Evolutionary conservation across 257 asterid species (phyloP), one percentile per base, ranked within the genome.

Genomic region (Penstemon eatonii): DNA sequence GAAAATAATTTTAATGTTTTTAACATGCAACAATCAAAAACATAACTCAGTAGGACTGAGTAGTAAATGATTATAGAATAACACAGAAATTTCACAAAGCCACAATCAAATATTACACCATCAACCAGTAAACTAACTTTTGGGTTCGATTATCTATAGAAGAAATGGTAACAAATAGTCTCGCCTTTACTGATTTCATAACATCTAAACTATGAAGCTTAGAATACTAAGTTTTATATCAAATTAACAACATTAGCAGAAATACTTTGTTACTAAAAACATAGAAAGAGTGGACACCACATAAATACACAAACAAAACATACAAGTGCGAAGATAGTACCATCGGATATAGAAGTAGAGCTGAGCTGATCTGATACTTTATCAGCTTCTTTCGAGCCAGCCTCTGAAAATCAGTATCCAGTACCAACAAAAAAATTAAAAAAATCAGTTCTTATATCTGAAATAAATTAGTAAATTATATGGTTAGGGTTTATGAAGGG

Each of bases 361-460:
- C 84, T 97, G 67, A 93, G 92, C 77, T 88, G 86, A 73, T 82
- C 92, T 13, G 95, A 68, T 49, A 88, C 84, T 73, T 82, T 83
- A 75, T 85, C 93, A 77, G 88, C 92, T 56, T 84, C 91, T 71
- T 81, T 78, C 55, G 60, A 79, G 53, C 77, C 91, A 39, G 86
- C 89, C 45, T 73, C 98, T 88, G 81, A 61, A 69, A 68, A 68
- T 50, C 63, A 62, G 65, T 47, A 18, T 6, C 12, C 63, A 62
- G 65, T 47, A 18, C 7, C 15, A 25, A 62, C 3, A 39, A 62
- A 38, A 18, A 42, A 9, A 42, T 42, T 43, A 4, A 43, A 11
- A 8, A 10, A 25, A 3, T 3, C 2, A 25, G 33, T 25, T 25
- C 33, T 25, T 25, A 25, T 25, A 25, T 25, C 33, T 25, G 33